A percentile compares a stretch with the other conserved stretches of the same genome.
phyloP scores from a whole-genome alignment of 257 asterid species.

The Nicotiana tomentosiformis region DNA sequence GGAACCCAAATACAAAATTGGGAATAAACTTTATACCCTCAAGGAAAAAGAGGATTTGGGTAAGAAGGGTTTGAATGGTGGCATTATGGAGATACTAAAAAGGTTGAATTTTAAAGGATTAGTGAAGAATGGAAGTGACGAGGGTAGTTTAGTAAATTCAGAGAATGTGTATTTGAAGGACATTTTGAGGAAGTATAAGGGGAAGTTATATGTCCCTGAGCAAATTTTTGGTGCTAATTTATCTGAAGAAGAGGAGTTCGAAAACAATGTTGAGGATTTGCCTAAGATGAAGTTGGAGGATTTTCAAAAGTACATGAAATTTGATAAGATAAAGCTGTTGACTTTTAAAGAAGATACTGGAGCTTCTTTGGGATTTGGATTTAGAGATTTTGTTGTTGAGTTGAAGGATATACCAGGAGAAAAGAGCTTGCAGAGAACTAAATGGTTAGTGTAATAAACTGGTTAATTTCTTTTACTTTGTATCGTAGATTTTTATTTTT shows the following conservation, averaged over 20 bases:
- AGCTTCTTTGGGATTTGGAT: conserved; percentile 28
- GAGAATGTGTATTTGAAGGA: conserved; percentile 81
- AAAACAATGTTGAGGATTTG: conserved; percentile 62
- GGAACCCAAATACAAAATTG: conserved; percentile 73
- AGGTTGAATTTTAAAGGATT: conserved; percentile 56
- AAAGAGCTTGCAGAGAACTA: conserved; percentile 73
- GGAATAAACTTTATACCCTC: conserved; percentile 62
- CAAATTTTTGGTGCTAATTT: conserved; percentile 63
- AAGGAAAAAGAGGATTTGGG: conserved; percentile 66
- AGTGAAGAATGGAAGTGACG: conserved; percentile 25
- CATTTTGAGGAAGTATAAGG: conserved; percentile 82
- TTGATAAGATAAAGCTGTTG: conserved; percentile 70
- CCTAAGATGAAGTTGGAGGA: conserved; percentile 69
- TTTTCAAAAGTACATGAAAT: conserved; percentile 53
- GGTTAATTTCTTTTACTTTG: conserved; percentile 3
- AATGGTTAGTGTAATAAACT: conserved; percentile 56
- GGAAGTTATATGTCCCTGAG: conserved; percentile 94
- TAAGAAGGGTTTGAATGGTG: conserved; percentile 35
- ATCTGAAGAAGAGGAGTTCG: conserved; percentile 84
- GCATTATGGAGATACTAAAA: conserved; percentile 39
- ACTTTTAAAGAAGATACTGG: conserved; percentile 59
- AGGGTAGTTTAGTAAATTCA: conserved; percentile 22
- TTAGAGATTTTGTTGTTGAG: conserved; percentile 71
- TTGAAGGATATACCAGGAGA: conserved; percentile 86
- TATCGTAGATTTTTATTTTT: conserved; percentile 11